These are phyloP conservation scores for Naganishia cerealis DNA, from an alignment of 1,284 basidiomycete species.

Conservation along the genomic window DNA sequence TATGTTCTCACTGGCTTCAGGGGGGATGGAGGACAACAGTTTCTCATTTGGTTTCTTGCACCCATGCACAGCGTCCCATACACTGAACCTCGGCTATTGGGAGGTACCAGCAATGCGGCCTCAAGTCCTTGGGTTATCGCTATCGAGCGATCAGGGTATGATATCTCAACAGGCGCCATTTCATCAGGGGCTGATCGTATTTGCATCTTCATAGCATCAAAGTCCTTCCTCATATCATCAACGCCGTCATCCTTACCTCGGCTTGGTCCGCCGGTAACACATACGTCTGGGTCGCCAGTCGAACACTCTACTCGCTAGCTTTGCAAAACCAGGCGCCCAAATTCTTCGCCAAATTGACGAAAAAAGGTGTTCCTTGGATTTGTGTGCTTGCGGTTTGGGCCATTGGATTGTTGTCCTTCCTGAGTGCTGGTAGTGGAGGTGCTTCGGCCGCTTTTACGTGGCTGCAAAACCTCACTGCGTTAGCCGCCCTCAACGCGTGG, in stretches of 20 bases:
- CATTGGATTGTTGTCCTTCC: conserved; percentile 19
- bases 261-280: conserved; percentile 84
- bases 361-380: conserved; percentile 67
- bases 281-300: conserved; percentile 76
- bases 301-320: conserved; percentile 78
- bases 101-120: conserved; percentile 27
- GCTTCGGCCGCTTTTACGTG: conserved; percentile 56
- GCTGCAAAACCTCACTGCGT: conserved; percentile 67
- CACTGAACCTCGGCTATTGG: conserved; percentile 26
- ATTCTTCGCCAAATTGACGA: conserved; percentile 67
- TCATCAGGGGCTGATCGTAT: background rate
- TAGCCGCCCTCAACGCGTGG: conserved; percentile 70
- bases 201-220: conserved; percentile 20
- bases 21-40: background rate
- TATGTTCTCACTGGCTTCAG: background rate
- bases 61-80: conserved; percentile 30
- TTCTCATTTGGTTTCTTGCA: background rate
- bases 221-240: conserved; percentile 68
- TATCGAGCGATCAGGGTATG: conserved; percentile 28
- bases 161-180: background rate
- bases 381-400: conserved; percentile 17
- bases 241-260: conserved; percentile 78
- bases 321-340: conserved; percentile 71
- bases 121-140: conserved; percentile 34
- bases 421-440: conserved; percentile 40